A percentile compares a stretch with the other conserved stretches of the same genome.
Evolutionary conservation across 805 yeast species (phyloP).

Genomic region (Candida palmyrensis): DNA sequence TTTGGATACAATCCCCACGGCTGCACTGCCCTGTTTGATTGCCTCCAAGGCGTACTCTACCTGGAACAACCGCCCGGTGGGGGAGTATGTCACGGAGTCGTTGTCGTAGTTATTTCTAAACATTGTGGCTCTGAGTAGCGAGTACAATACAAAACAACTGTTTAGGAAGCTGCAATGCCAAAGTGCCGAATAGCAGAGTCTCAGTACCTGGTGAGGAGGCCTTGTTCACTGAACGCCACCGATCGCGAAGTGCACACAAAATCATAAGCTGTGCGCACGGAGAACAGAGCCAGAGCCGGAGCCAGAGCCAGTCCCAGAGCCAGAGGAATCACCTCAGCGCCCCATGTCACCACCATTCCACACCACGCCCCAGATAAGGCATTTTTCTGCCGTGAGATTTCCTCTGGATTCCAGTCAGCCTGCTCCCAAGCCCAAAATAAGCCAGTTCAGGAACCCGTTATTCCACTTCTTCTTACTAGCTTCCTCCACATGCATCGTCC

Average conservation of each 20-base stretch:
- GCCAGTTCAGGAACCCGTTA: constrained; percentile 34
- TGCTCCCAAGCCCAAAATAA: constrained; percentile 22
- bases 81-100: constrained; percentile 96
- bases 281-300: too few relatives aligned
- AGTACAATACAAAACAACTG: too few relatives aligned
- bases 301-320: not conserved
- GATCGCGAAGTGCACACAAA: not conserved
- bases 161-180: too few relatives aligned
- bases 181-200: too few relatives aligned
- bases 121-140: too few relatives aligned
- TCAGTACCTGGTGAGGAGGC: too few relatives aligned
- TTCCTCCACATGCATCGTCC: constrained; percentile 30
- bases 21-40: constrained; percentile 96
- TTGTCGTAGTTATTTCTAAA: constrained; percentile 98
- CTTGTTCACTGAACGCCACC: too few relatives aligned
- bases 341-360: too few relatives aligned
- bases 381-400: constrained; percentile 1
- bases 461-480: constrained; percentile 36
- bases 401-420: constrained; percentile 7
- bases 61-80: constrained; percentile 88
- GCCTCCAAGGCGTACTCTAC: constrained; percentile 90
- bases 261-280: not conserved
- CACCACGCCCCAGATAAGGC: not conserved
- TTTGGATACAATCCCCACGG: constrained; percentile 87
- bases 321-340: not conserved